Conservation (phyloP, 2,329 filamentous ascomycete species). For the Pseudogymnoascus sp. region DNA sequence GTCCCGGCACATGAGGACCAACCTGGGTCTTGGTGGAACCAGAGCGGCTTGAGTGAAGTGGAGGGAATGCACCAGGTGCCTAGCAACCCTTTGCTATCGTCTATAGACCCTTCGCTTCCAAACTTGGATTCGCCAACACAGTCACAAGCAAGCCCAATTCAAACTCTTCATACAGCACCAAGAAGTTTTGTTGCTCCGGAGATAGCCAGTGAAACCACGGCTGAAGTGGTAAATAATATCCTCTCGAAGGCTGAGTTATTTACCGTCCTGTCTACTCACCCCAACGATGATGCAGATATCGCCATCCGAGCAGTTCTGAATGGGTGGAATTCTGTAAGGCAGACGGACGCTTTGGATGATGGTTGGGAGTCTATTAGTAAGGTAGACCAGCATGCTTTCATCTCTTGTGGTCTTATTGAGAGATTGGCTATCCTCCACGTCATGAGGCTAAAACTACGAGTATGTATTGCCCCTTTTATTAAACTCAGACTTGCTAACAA, state of each 20-base stretch:
- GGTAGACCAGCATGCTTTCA: background rate
- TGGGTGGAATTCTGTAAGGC: background rate
- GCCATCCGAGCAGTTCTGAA: background rate
- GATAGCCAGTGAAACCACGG: background rate
- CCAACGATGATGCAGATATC: background rate
- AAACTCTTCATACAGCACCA: background rate
- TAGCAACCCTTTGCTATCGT: background rate
- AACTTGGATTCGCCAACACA: background rate
- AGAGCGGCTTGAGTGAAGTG: background rate
- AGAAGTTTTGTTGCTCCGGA: background rate
- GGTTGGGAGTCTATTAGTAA: background rate
- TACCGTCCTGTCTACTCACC: background rate
- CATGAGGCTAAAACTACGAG: conserved; percentile 1
- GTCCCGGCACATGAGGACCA: background rate
- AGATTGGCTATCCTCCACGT: background rate
- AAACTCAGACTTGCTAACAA: background rate
- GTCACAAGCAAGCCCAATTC: background rate
- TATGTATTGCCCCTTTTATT: background rate
- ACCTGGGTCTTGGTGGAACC: background rate
- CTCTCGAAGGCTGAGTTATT: background rate
- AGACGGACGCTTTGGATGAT: background rate
- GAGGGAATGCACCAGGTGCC: background rate
- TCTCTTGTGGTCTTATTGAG: conserved; percentile 3
- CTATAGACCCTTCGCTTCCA: background rate
- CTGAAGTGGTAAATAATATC: background rate